Evolutionary conservation across 352 stramenopile genomes (phyloP), one percentile per base, ranked within the genome.

Genomic region (Globisporangium camurandrum): DNA sequence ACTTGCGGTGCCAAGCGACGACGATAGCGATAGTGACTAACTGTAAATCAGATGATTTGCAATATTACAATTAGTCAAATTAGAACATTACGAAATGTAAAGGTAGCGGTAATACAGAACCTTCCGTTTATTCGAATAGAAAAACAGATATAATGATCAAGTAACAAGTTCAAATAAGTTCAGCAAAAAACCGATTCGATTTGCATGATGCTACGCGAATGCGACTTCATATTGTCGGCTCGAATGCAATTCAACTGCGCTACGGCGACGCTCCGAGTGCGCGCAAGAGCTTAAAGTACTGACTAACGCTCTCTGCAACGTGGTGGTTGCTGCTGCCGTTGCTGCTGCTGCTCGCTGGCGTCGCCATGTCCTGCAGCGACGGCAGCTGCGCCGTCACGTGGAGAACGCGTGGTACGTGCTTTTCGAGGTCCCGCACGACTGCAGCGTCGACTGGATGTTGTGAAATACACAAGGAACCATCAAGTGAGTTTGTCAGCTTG

Each of bases 331-430:
- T 77, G 3, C 60, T 40, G 8, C 65, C 41, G 8, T 20, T 49
- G 12, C 51, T 28, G 2, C 31, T 22, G 17, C 63, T 65, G 4
- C 60, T 47, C 7, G 49, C 40, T n/a, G n/a, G n/a, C n/a, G n/a
- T n/a, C n/a, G n/a, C n/a, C n/a, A n/a, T n/a, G n/a, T n/a, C n/a
- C n/a, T n/a, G n/a, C n/a, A n/a, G n/a, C n/a, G n/a, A n/a, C n/a
- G n/a, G n/a, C n/a, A n/a, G n/a, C 23, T 70, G 64, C 12, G 63
- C 43, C n/a, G 64, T 57, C 33, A 88, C 67, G 54, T 87, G 64
- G 46, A 91, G 61, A 44, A 91, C 76, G 6, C 75, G 77, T 3
- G 80, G 72, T 26, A 91, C 80, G 49, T 91, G 76, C 56, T 86
- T 87, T 45, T 88, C 75, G 52, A 91, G 49, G 2, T 87, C 77